phyloP scores from a whole-genome alignment of 2,329 filamentous ascomycete genomes.

The Neobulgaria alba region DNA sequence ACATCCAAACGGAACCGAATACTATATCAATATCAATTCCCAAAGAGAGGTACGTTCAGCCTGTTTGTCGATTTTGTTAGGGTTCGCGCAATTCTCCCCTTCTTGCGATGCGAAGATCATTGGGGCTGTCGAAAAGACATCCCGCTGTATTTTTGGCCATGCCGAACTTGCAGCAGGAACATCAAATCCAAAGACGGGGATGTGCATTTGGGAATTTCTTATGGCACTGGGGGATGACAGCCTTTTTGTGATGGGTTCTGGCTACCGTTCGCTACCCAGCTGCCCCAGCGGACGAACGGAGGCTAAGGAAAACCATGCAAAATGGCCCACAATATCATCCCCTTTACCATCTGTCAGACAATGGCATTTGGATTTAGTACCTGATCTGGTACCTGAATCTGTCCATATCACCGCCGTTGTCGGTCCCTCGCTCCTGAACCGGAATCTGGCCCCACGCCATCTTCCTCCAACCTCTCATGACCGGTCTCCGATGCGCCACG shows the following conservation, averaged over 20 bases:
- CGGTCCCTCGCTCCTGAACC: too few relatives aligned
- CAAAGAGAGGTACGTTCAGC: slow-evolving; percentile 83
- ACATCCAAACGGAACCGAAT: slow-evolving; percentile 90
- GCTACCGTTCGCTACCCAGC: slow-evolving; percentile 6
- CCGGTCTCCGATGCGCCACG: too few relatives aligned
- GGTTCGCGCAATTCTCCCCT: too few relatives aligned
- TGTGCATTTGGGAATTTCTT: not conserved
- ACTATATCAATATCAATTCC: slow-evolving; percentile 99
- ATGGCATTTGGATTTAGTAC: not conserved
- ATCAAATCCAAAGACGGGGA: too few relatives aligned
- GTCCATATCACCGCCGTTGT: not conserved
- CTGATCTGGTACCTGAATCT: slow-evolving; percentile 5
- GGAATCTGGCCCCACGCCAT: not conserved
- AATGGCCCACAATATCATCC: slow-evolving; percentile 15
- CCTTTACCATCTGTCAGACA: too few relatives aligned
- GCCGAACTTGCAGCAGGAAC: not conserved
- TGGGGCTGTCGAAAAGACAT: too few relatives aligned
- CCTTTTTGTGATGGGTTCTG: slow-evolving; percentile 23
- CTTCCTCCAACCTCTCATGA: too few relatives aligned
- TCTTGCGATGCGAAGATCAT: too few relatives aligned
- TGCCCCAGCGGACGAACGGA: slow-evolving; percentile 26
- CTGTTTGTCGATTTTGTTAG: too few relatives aligned
- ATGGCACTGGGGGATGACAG: slow-evolving; percentile 15
- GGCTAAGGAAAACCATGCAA: slow-evolving; percentile 17
- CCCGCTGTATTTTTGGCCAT: slow-evolving; percentile 2